Percentiles rank a stretch among this genome's conserved stretches.
phyloP scores from a whole-genome alignment of 2,329 filamentous ascomycete genomes.

The Stachybotrys echinatus region DNA sequence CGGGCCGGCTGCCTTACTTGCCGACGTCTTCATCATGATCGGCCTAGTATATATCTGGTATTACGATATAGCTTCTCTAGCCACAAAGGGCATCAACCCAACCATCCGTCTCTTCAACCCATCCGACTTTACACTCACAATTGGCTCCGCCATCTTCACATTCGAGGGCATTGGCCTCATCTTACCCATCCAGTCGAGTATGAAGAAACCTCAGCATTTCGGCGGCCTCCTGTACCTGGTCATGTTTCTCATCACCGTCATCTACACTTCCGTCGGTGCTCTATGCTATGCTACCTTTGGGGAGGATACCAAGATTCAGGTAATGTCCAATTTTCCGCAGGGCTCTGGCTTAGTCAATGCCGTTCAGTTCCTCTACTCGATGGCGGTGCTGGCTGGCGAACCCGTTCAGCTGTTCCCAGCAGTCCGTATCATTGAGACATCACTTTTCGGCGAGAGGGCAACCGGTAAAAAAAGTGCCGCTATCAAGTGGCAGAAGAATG shows the following conservation, averaged over 20 bases:
- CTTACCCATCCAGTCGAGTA: conserved; percentile 69
- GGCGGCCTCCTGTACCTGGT: conserved; percentile 59
- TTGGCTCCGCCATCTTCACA: conserved; percentile 71
- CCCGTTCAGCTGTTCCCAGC: conserved; percentile 73
- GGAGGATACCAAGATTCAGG: conserved; percentile 61
- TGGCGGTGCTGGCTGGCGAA: conserved; percentile 68
- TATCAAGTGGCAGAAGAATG: conserved; percentile 76
- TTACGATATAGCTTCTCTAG: conserved; percentile 58
- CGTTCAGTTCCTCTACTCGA: conserved; percentile 68
- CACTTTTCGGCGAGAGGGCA: conserved; percentile 60
- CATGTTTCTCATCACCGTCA: conserved; percentile 68
- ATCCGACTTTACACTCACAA: conserved; percentile 61
- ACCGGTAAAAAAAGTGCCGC: conserved; percentile 56
- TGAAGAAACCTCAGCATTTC: conserved; percentile 66
- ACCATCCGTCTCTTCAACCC: conserved; percentile 68
- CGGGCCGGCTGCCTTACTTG: conserved; percentile 61
- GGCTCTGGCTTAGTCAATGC: conserved; percentile 67
- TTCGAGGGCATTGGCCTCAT: conserved; percentile 76
- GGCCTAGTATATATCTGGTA: conserved; percentile 70
- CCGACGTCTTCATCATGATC: conserved; percentile 67
- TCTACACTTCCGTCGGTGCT: conserved; percentile 68
- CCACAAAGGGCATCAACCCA: conserved; percentile 48
- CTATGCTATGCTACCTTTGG: conserved; percentile 73
- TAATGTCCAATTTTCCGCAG: conserved; percentile 73
- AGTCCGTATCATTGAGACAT: conserved; percentile 64